phyloP scores from a whole-genome alignment of 139 green algal species.

The Spirogloea muscicola region DNA sequence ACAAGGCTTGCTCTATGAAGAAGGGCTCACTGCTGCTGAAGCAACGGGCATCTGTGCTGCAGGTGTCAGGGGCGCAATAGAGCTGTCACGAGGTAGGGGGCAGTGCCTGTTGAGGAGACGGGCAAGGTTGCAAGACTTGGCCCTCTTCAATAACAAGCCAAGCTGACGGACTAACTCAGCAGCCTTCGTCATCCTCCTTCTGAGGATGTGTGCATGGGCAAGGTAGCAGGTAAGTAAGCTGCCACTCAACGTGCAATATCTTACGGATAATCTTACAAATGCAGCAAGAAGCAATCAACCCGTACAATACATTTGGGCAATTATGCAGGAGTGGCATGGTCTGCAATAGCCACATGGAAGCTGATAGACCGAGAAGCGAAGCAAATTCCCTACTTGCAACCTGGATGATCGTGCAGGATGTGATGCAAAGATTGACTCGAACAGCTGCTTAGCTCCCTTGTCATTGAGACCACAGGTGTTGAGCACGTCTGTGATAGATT shows the following conservation, averaged over 20 bases:
- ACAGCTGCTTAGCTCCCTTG: constrained; percentile 8
- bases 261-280: too few species aligned
- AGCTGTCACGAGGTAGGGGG: constrained; percentile 17
- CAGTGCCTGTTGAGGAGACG: constrained; percentile 9
- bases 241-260: background rate
- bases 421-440: background rate
- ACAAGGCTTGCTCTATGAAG: too few species aligned
- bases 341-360: background rate
- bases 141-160: background rate
- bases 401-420: background rate
- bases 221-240: background rate
- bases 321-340: background rate
- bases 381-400: background rate
- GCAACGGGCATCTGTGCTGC: background rate
- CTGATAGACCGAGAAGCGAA: background rate
- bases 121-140: background rate
- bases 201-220: too few species aligned
- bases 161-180: background rate
- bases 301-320: background rate
- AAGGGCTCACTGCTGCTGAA: background rate
- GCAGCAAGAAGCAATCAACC: too few species aligned
- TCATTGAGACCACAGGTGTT: background rate
- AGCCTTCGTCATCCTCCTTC: background rate
- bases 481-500: constrained; percentile 24
- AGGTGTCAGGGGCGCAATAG: too few species aligned